Percentiles rank a stretch among this genome's conserved stretches.
Evolutionary conservation across 139 green algal species (phyloP).

Genomic region (Micractinium conductrix): DNA sequence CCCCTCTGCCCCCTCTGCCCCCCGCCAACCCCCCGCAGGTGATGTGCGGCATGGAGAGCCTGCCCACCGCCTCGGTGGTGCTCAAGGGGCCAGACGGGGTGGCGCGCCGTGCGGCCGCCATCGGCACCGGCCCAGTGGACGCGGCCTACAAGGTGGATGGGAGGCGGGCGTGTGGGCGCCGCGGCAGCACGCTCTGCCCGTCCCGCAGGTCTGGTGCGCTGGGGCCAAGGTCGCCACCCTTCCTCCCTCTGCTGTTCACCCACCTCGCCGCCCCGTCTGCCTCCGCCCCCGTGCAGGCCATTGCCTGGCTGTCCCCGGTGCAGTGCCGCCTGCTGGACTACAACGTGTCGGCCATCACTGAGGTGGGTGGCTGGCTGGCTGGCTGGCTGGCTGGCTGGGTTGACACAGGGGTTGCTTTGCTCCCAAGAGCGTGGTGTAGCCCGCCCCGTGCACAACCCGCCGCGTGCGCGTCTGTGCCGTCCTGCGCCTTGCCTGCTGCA

Average conservation of each 20-base stretch:
- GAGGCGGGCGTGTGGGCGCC: too few species aligned
- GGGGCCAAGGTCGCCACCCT: too few species aligned
- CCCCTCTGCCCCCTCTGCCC: background rate
- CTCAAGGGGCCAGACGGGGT: slow-evolving; percentile 92
- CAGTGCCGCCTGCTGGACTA: slow-evolving; percentile 10
- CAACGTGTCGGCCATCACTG: background rate
- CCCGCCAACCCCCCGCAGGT: slow-evolving; percentile 65
- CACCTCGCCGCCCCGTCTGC: too few species aligned
- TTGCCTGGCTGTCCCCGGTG: background rate
- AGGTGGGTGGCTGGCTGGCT: background rate
- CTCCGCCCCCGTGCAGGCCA: background rate
- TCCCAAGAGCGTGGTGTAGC: too few species aligned
- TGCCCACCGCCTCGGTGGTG: slow-evolving; percentile 96
- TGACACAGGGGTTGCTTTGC: too few species aligned
- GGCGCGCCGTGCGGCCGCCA: slow-evolving; percentile 63
- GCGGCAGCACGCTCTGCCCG: too few species aligned
- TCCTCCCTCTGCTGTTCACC: too few species aligned
- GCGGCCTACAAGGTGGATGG: slow-evolving; percentile 94
- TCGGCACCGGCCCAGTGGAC: slow-evolving; percentile 95
- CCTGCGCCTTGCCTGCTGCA: too few species aligned
- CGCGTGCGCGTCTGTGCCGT: too few species aligned
- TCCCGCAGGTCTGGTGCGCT: too few species aligned
- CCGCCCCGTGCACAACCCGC: too few species aligned
- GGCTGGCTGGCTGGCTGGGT: too few species aligned
- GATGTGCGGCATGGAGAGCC: slow-evolving; percentile 93